phyloP scores from a whole-genome alignment of 1,139 yeast species.

The Yamadazyma conglobata region DNA sequence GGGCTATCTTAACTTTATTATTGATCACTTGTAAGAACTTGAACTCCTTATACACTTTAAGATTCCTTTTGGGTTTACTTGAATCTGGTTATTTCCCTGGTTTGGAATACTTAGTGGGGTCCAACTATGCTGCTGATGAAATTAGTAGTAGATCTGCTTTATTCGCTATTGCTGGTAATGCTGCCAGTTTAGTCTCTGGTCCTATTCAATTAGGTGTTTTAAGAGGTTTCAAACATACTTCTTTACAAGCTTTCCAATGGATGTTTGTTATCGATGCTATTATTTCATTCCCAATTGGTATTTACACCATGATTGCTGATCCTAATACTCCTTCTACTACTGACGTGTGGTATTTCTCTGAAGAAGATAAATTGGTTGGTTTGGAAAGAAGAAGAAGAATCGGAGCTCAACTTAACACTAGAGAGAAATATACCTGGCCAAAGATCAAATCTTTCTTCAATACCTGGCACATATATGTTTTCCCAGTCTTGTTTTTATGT shows the following conservation, averaged over 20 bases:
- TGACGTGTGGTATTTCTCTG: conserved; percentile 34
- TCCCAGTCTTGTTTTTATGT: conserved; percentile 47
- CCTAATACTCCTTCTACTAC: conserved; percentile 42
- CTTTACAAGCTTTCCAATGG: conserved; percentile 34
- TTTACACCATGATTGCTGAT: conserved; percentile 35
- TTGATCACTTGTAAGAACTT: conserved; percentile 44
- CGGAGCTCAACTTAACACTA: conserved; percentile 45
- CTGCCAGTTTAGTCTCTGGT: conserved; percentile 32
- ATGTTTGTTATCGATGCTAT: conserved; percentile 38
- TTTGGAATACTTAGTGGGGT: conserved; percentile 49
- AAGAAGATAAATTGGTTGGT: conserved; percentile 33
- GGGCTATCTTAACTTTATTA: conserved; percentile 56
- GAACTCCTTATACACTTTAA: conserved; percentile 48
- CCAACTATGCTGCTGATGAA: conserved; percentile 22
- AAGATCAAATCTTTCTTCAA: conserved; percentile 40
- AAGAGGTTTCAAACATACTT: conserved; percentile 25
- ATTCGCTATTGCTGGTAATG: conserved; percentile 33
- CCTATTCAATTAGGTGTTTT: conserved; percentile 35
- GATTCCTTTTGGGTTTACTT: conserved; percentile 56
- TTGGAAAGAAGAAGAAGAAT: conserved; percentile 40
- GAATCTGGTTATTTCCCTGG: conserved; percentile 64
- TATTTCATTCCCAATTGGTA: conserved; percentile 35
- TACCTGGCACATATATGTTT: conserved; percentile 49
- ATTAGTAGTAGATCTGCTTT: conserved; percentile 44
- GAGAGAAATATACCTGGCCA: conserved; percentile 39